Evolutionary conservation across 495 filamentous ascomycete species (phyloP), one percentile per base, ranked within the genome.

Genomic region (Xylaria grammica): DNA sequence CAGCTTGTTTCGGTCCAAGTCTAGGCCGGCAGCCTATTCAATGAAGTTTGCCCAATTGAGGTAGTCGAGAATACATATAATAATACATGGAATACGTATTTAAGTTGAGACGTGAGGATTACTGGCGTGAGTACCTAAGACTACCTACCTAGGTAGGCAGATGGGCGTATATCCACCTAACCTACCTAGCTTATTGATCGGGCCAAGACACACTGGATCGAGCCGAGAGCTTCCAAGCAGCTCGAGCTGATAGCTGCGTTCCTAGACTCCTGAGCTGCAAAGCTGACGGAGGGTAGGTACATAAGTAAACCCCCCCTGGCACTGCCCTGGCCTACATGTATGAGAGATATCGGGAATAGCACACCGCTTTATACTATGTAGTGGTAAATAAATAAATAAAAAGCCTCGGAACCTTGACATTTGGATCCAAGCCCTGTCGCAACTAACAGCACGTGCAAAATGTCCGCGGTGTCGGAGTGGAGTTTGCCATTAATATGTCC

Each of bases 281-380:
- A 45, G 38, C 38, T 44, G 54, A 58, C 15, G 38, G 24, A 30
- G 13, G 13, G 26, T 45, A n/a, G 22, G 20, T 11, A 44, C 24
- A 58, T 17, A 26, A 29, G 30, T 9, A 56, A 27, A 27, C 3
- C 34, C 34, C 48, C 51, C 48, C 49, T 9, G 27, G 22, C 10
- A 19, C 44, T 20, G 19, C 19, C 50, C 50, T 53, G 26, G 17
- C 10, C 15, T 4, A 53, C 34, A 55, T 40, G 34, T n/a, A 40
- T 32, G 20, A 49, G 19, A n/a, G 29, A 5, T 4, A 3, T 17
- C 49, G 1, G 44, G 57, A 26, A 50, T 13, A 26, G 40, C 58
- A 61, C 58, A 52, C 58, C 45, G 58, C 58, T 61, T 42, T 61
- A 46, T 20, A 52, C 58, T 61, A 30, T 61, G 58, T 20, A 52